Evolutionary conservation across 2,329 filamentous ascomycete species (phyloP), one percentile per base, ranked within the genome.

Genomic region (Talaromyces verruculosus): DNA sequence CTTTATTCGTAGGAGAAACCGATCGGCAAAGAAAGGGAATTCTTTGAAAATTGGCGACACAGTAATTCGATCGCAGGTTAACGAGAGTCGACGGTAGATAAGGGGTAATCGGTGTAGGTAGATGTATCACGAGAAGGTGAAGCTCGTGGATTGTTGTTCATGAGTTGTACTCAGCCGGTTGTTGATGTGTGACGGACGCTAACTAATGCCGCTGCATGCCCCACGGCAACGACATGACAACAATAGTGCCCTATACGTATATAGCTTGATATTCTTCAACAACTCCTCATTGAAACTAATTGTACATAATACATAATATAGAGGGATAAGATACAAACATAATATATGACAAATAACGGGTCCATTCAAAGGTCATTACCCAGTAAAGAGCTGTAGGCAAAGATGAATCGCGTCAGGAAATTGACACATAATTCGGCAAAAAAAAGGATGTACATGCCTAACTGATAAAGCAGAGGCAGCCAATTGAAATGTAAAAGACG

Each of bases 401-500:
- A 55, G 22, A 53, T 33, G 47, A 51, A 37, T 57, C 53, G 17
- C 19, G 4, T 39, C 19, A 22, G 22, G 51, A 55, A 30, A 55
- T 19, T 22, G 33, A 57, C 39, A 39, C 33, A 37, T 57, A 25
- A 37, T 37, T 15, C n/a, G 33, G 5, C 53, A 37, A 57, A 8
- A 17, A 28, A 10, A 22, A 25, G 25, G 28, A 55, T 5, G 53
- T 4, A 15, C 2, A 25, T 57, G 66, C 66, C 77, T 87, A 97
- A 82, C 93, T 97, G 77, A 99, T 97, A 79, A 98, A 97, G 84
- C 95, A 99, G 67, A 99, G 85, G 77, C 93, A 97, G 63, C 93
- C 94, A 71, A 99, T 83, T 39, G 91, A 91, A 66, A 97, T 83
- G 79, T 99, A 99, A 80, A 98, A 99, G 59, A 98, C 90, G 76